Base-by-base conservation (phyloP, 2,329 filamentous ascomycete genomes). In the Gliomastix tumulicola region DNA sequence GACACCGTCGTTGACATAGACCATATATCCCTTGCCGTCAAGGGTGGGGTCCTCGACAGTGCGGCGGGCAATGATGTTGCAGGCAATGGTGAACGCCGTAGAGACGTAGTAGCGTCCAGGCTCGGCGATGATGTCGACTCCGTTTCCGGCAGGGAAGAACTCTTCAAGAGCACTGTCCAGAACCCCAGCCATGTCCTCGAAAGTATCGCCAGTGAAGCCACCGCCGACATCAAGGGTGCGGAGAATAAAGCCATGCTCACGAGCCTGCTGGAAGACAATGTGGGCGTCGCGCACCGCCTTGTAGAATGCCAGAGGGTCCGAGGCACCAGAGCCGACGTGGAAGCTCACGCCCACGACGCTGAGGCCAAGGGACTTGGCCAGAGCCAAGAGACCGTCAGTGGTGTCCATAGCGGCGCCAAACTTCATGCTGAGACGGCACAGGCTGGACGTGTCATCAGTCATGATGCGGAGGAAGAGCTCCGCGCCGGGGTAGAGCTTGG, bases 261-360 rank as follows among this genome's bases (percentile, higher is more conserved):
- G 72, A 6, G 84, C 92, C 60, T 90, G 83, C 62, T 94, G 83
- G 59, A 98, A 97, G 44, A 98, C 88, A 42, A 69, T 64, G 47
- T 90, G 82, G 15, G 92, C 89, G 53, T 98, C 92, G 51, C 81
- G 77, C 34, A 97, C 89, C 16, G 92, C 90, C 63, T 90, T 90
- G 59, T 84, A 71, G 64, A 95, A 97, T 12, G 89, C 88, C 42
- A 79, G 68, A n/a, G 92, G 88, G 57, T 98, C 92, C 22, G 89
- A 90, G 11, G 92, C 90, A 20, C 92, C 92, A 4, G 92, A 98
- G 42, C 92, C 92, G 40, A 98, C 89, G 58, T 98, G 92, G 71
- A 98, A 98, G 59, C 89, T 95, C 40, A 97, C 90, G 34, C 92
- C 92, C 13, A 94, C 86, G 21, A 98, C 86, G 49, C 92, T 94